These are phyloP conservation scores for Arthrobotrys conoides DNA, from an alignment of 2,329 filamentous ascomycete genomes.

Conservation along the genomic window DNA sequence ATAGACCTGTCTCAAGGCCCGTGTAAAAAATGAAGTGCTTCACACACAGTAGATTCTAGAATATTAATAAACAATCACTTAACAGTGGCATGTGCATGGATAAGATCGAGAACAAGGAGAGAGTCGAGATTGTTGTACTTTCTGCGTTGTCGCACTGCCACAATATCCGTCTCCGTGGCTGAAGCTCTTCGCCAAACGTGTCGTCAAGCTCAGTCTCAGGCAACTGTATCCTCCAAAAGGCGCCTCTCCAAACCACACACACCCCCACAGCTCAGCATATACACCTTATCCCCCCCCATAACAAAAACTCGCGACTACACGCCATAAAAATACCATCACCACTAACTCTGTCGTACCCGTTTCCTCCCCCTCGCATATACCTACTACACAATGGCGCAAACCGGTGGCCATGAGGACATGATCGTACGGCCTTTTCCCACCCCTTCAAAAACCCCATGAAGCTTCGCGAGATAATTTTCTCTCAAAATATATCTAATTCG, in stretches of 20 bases:
- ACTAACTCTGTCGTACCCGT: neutral
- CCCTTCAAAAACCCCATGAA: neutral
- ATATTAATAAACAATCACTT: no score
- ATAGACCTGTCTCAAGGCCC: no score
- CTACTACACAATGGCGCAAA: constrained; percentile 55
- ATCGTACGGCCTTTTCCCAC: constrained; percentile 27
- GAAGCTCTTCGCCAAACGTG: constrained; percentile 58
- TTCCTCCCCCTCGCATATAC: constrained; percentile 1
- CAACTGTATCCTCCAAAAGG: constrained; percentile 52
- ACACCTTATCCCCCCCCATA: no score
- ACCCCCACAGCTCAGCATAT: constrained; percentile 17
- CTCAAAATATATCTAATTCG: no score
- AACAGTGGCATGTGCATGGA: no score
- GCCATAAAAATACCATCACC: neutral
- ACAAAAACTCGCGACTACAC: constrained; percentile 22
- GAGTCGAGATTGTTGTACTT: constrained; percentile 42
- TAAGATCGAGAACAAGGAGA: no score
- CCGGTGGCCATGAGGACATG: constrained; percentile 61
- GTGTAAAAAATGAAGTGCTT: neutral
- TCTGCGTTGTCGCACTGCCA: constrained; percentile 52
- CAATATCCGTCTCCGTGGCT: constrained; percentile 32
- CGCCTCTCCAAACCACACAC: constrained; percentile 12
- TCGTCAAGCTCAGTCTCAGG: constrained; percentile 56
- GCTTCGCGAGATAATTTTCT: neutral
- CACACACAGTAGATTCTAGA: neutral